A percentile compares a stretch with the other conserved stretches of the same genome.
Evolutionary conservation across 331 rosid species (phyloP).

Genomic region (Malus hybrid): DNA sequence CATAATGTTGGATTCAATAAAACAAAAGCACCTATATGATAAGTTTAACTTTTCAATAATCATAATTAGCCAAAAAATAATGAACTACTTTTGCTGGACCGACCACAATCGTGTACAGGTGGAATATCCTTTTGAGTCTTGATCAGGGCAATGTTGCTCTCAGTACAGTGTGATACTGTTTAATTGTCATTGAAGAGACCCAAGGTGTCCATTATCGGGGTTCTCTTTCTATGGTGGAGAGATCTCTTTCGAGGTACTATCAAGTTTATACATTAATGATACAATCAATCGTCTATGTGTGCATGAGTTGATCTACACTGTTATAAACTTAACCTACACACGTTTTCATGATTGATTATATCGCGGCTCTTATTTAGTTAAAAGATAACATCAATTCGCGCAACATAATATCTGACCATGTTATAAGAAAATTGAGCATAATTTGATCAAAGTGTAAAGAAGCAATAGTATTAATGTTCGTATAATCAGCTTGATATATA

Average conservation of each 20-base stretch:
- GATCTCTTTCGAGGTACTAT: background rate
- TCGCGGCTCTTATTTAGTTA: accelerated
- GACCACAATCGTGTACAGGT: background rate
- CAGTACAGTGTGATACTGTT: background rate
- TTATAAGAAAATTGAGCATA: no score
- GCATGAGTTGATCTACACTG: background rate
- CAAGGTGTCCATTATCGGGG: background rate
- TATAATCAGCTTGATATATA: no score
- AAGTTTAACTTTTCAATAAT: background rate
- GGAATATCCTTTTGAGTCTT: background rate
- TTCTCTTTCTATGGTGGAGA: background rate
- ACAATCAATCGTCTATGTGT: background rate
- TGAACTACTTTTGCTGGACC: background rate
- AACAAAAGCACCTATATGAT: background rate
- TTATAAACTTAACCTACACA: no score
- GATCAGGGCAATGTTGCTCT: background rate
- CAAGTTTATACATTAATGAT: background rate
- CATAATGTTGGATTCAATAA: background rate
- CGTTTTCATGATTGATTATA: background rate
- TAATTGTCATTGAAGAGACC: background rate
- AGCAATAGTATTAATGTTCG: no score
- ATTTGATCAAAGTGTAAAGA: no score
- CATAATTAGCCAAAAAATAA: background rate
- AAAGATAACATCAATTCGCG: no score
- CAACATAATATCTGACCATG: no score